phyloP scores from a whole-genome alignment of 1,139 yeast genomes.

The Pichia norvegensis region DNA sequence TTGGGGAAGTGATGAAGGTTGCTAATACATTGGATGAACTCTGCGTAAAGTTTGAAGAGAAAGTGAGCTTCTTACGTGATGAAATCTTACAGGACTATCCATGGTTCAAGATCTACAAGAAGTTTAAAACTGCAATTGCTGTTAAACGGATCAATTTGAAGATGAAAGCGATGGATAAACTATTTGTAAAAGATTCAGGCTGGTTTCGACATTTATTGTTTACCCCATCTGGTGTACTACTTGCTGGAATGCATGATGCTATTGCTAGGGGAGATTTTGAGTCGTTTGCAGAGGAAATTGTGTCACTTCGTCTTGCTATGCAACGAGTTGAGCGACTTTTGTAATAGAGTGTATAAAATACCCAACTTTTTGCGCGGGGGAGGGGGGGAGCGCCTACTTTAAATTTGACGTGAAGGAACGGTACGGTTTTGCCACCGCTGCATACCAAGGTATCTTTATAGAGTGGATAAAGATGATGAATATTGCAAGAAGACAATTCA shows the following conservation, averaged over 20 bases:
- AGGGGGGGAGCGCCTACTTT: no score
- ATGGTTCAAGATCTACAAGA: slow-evolving; percentile 56
- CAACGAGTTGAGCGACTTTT: neutral
- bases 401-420: no score
- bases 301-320: slow-evolving; percentile 9
- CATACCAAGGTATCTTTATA: no score
- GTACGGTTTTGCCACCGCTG: slow-evolving; percentile 11
- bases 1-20: neutral
- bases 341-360: no score
- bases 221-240: slow-evolving; percentile 30
- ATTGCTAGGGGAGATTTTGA: slow-evolving; percentile 28
- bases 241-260: slow-evolving; percentile 37
- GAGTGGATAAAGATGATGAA: no score
- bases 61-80: slow-evolving; percentile 33
- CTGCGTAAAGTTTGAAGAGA: slow-evolving; percentile 19
- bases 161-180: slow-evolving; percentile 43
- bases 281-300: slow-evolving; percentile 15
- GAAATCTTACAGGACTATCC: slow-evolving; percentile 56
- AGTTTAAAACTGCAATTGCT: slow-evolving; percentile 50
- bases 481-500: slow-evolving; percentile 33
- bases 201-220: slow-evolving; percentile 39
- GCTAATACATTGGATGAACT: slow-evolving; percentile 7
- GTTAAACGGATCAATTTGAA: slow-evolving; percentile 49
- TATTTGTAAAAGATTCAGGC: slow-evolving; percentile 27
- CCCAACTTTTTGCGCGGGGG: neutral